Conservation (phyloP, 1,284 basidiomycete species). For the Papiliotrema terrestris region DNA sequence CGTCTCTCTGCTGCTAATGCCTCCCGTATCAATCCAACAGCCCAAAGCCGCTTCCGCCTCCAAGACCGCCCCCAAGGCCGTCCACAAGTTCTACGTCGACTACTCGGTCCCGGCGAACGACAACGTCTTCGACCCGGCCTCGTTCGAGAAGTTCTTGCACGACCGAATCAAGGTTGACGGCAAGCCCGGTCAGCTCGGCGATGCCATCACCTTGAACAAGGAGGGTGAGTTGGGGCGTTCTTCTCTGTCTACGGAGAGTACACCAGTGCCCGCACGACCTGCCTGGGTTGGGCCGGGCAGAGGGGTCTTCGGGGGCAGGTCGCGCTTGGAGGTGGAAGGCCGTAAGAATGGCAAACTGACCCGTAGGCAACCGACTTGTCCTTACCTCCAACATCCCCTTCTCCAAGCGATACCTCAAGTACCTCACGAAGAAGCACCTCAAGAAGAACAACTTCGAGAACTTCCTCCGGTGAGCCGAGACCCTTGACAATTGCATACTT, state of each 20-base stretch:
- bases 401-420: conserved; percentile 78
- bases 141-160: conserved; percentile 90
- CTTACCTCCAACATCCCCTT: conserved; percentile 77
- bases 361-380: conserved; percentile 68
- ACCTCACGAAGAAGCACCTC: conserved; percentile 93
- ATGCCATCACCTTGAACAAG: conserved; percentile 72
- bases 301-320: too few species aligned
- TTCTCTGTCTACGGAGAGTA: conserved; percentile 2
- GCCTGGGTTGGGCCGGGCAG: too few species aligned
- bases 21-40: conserved; percentile 11
- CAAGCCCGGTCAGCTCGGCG: conserved; percentile 74
- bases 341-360: conserved; percentile 8
- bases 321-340: too few species aligned
- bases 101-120: conserved; percentile 88
- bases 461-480: too few species aligned
- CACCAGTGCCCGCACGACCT: too few species aligned
- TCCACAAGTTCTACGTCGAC: conserved; percentile 89
- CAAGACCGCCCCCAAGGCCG: conserved; percentile 61
- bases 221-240: conserved; percentile 60
- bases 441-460: conserved; percentile 56
- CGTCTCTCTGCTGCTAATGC: background rate
- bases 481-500: too few species aligned
- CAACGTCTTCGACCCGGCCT: conserved; percentile 84
- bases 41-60: conserved; percentile 42
- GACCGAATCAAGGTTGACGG: conserved; percentile 82